These are phyloP conservation scores for Candida ovalis DNA, from an alignment of 805 yeast genomes.

Conservation along the genomic window DNA sequence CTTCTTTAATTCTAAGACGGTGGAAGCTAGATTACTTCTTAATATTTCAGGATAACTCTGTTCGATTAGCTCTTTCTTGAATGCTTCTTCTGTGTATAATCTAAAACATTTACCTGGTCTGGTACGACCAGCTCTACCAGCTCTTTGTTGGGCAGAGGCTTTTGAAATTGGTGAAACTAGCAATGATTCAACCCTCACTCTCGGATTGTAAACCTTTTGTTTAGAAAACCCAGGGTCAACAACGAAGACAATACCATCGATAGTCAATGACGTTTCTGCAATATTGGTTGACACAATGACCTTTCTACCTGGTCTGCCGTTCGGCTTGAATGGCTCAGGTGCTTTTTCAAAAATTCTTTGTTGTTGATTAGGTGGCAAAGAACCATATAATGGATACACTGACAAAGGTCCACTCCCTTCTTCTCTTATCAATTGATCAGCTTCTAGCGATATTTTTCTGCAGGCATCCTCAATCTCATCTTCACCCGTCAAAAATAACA, in stretches of 20 bases:
- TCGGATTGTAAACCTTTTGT: slow-evolving; percentile 94
- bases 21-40: slow-evolving; percentile 84
- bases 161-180: slow-evolving; percentile 94
- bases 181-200: slow-evolving; percentile 91
- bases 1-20: slow-evolving; percentile 89
- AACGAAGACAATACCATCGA: slow-evolving; percentile 95
- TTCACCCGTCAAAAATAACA: slow-evolving; percentile 89
- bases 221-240: slow-evolving; percentile 97
- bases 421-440: slow-evolving; percentile 84
- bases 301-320: slow-evolving; percentile 93
- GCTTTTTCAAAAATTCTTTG: slow-evolving; percentile 93
- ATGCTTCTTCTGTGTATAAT: slow-evolving; percentile 94
- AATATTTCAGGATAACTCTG: slow-evolving; percentile 96
- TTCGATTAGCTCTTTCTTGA: slow-evolving; percentile 86
- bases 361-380: slow-evolving; percentile 93
- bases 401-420: slow-evolving; percentile 84
- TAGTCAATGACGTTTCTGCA: slow-evolving; percentile 96
- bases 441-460: slow-evolving; percentile 80
- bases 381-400: slow-evolving; percentile 94
- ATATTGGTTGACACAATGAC: slow-evolving; percentile 90
- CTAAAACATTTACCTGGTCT: slow-evolving; percentile 98
- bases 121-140: slow-evolving; percentile 99
- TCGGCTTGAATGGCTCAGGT: slow-evolving; percentile 62
- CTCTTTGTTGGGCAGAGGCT: slow-evolving; percentile 97
- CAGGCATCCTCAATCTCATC: slow-evolving; percentile 98